Conservation (phyloP, 2,329 filamentous ascomycete species). For the Hyphodiscus sp. region DNA sequence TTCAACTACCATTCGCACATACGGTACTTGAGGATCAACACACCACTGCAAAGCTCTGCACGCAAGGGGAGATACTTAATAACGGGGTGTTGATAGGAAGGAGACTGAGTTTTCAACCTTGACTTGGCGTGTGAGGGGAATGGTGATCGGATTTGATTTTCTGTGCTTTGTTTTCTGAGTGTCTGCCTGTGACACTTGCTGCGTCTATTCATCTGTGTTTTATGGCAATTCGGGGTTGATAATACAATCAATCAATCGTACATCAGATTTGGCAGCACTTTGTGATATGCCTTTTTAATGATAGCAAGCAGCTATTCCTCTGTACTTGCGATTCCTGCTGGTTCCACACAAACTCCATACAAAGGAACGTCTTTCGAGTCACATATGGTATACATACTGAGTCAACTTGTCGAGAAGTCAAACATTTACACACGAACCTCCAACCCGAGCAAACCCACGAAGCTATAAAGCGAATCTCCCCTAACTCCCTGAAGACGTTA, state of each 20-base stretch:
- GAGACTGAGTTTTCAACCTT: constrained; percentile 16
- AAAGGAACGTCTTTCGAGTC: no score
- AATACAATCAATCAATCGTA: constrained; percentile 1
- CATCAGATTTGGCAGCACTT: neutral
- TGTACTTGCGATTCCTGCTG: no score
- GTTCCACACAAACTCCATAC: no score
- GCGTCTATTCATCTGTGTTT: constrained; percentile 1
- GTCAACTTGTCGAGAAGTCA: no score
- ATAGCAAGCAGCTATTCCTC: neutral
- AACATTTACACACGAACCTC: no score
- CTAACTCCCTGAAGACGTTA: no score
- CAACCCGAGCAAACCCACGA: no score
- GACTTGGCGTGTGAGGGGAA: constrained; percentile 23
- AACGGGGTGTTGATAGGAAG: constrained; percentile 19
- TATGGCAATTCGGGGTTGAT: neutral
- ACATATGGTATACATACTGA: no score
- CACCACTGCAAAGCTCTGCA: constrained; percentile 20
- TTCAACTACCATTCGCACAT: constrained; percentile 8
- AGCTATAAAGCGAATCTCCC: no score
- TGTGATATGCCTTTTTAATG: neutral
- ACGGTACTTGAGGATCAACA: constrained; percentile 23
- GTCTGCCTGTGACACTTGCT: constrained; percentile 7
- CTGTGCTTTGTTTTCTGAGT: constrained; percentile 7
- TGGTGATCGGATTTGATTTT: constrained; percentile 18
- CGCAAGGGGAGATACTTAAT: constrained; percentile 27